These are phyloP conservation scores for Calocybe gangraenosa DNA, from an alignment of 768 basidiomycete genomes.

Conservation along the genomic window DNA sequence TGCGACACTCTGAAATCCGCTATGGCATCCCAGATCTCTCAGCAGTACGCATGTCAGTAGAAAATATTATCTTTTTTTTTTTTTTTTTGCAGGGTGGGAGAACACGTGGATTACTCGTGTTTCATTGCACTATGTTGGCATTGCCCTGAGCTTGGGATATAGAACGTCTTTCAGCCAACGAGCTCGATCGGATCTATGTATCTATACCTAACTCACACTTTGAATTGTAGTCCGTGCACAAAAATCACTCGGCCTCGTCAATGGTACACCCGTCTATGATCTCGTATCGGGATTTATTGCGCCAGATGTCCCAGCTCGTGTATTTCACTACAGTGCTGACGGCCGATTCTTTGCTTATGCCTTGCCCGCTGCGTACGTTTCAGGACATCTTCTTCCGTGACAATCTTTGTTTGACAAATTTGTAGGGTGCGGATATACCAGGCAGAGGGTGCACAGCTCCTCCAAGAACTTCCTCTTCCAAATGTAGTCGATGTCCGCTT, in stretches of 20 bases:
- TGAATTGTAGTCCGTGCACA: constrained; percentile 84
- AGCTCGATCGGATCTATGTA: constrained; percentile 16
- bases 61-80: constrained; percentile 13
- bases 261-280: constrained; percentile 74
- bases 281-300: constrained; percentile 57
- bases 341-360: constrained; percentile 87
- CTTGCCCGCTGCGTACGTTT: constrained; percentile 64
- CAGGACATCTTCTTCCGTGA: not conserved
- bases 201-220: no score
- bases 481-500: constrained; percentile 84
- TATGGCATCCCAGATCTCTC: constrained; percentile 74
- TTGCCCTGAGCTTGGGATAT: no score
- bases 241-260: constrained; percentile 85
- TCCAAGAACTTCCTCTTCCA: constrained; percentile 70
- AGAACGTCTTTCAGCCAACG: no score
- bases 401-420: not conserved
- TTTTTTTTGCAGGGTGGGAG: constrained; percentile 5
- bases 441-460: constrained; percentile 66
- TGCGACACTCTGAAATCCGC: constrained; percentile 22
- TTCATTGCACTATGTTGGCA: not conserved
- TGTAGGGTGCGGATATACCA: constrained; percentile 72
- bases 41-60: constrained; percentile 82
- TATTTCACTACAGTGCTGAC: constrained; percentile 79
- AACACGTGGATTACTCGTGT: constrained; percentile 10
- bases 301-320: constrained; percentile 71